phyloP scores from a whole-genome alignment of 176 grass and related monocot genomes.

The Aegilops bicornis region DNA sequence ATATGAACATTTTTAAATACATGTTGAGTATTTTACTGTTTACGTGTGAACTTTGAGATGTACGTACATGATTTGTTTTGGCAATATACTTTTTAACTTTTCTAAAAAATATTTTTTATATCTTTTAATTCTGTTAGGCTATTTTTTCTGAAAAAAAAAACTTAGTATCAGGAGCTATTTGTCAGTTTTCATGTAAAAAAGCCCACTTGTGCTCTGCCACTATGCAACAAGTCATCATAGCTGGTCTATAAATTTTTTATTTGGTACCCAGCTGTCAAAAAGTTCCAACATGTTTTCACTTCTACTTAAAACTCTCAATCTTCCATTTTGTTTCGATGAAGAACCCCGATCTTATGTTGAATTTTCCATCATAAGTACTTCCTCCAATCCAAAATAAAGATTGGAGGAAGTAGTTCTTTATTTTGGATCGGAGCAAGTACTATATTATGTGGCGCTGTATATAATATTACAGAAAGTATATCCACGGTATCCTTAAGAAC shows the following conservation, averaged over 20 bases:
- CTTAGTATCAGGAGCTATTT: neutral
- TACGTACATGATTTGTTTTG: neutral
- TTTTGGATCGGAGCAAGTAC: no score
- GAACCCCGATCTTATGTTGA: neutral
- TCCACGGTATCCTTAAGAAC: neutral
- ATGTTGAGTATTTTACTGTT: neutral
- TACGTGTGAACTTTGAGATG: no score
- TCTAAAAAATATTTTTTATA: neutral
- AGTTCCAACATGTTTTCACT: neutral
- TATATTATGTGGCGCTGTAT: no score
- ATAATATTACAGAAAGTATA: neutral
- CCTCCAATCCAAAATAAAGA: no score
- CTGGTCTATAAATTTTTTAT: neutral
- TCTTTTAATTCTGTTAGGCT: neutral
- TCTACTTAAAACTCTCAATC: neutral
- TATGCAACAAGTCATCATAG: neutral
- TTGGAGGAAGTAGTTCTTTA: no score
- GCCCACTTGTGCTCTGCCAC: neutral
- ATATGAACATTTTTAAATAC: neutral
- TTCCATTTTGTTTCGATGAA: neutral
- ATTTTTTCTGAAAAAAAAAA: neutral
- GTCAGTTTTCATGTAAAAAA: neutral
- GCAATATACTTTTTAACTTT: neutral
- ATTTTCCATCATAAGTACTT: neutral
- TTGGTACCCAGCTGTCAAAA: neutral